Evolutionary conservation across 2,329 filamentous ascomycete genomes (phyloP), one percentile per base, ranked within the genome.

Genomic region (Thermothelomyces thermophilus): DNA sequence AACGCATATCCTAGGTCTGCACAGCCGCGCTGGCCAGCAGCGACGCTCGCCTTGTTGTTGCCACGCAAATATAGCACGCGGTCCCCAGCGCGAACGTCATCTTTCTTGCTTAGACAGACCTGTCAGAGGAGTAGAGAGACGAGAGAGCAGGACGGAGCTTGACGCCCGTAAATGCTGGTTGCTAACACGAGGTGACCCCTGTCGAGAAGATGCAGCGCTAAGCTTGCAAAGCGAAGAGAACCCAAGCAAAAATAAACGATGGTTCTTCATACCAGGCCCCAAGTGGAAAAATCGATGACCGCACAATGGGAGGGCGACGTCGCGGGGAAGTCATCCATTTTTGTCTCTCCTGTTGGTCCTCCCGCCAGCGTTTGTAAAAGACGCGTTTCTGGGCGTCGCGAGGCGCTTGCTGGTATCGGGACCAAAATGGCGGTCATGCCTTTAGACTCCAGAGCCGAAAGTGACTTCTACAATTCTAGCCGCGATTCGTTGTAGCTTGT

Each of bases 121-220:
- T n/a, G n/a, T n/a, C n/a, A n/a, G n/a, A n/a, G n/a, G 24, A 37
- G 24, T 9, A 41, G 22, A 42, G 28, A 47, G 6, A 39, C 19
- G 24, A 19, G n/a, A 10, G 14, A 46, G 14, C 19, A 6, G 39
- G n/a, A 9, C 17, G 24, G 11, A 46, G 37, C 10, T 5, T 33
- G 37, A 39, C 48, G 56, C 56, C 51, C 26, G 48, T 41, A 57
- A 57, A 58, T 57, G 56, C 55, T 51, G 49, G 22, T 51, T 31
- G 24, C 28, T 14, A 43, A 17, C n/a, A 19, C 10, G 40, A 17
- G 5, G 13, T 14, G 26, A 43, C 22, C 16, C n/a, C n/a, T 14
- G 9, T 14, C 16, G 26, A 6, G 20, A 19, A 26, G 45, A 11
- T 7, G 33, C 11, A 34, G 11, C 16, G 31, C 5, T 31, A 3